A percentile compares a stretch with the other conserved stretches of the same genome.
These are phyloP conservation scores for Russula sp. DNA, from an alignment of 768 basidiomycete species.

Conservation along the genomic window DNA sequence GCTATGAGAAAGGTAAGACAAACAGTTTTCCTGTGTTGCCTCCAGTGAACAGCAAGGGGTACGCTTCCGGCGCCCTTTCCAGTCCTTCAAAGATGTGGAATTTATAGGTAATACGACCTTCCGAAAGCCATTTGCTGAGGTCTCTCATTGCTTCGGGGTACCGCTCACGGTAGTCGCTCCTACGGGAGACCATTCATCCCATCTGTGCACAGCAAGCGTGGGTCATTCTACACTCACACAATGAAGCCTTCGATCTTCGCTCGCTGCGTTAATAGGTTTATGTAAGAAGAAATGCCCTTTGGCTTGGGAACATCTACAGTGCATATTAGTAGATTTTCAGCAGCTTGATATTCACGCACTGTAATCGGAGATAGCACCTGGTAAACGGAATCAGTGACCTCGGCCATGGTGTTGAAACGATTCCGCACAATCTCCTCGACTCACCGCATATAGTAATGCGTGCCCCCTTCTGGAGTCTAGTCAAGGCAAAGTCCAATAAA, in stretches of 20 bases:
- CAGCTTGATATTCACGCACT: conserved; percentile 40
- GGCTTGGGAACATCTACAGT: conserved; percentile 51
- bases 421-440: conserved; percentile 23
- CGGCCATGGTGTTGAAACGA: not conserved
- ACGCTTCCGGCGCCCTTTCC: conserved; percentile 63
- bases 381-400: not conserved
- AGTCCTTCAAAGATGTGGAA: conserved; percentile 77
- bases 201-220: too few relatives aligned
- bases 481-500: conserved; percentile 72
- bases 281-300: conserved; percentile 60
- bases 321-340: too few relatives aligned
- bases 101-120: conserved; percentile 68
- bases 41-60: conserved; percentile 67
- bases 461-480: conserved; percentile 67
- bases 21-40: conserved; percentile 75
- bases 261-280: conserved; percentile 65
- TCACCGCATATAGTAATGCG: conserved; percentile 77
- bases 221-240: conserved; percentile 45
- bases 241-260: conserved; percentile 83
- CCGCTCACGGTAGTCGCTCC: conserved; percentile 65
- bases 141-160: conserved; percentile 55
- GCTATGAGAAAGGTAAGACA: conserved; percentile 18
- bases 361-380: conserved; percentile 82
- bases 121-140: conserved; percentile 49
- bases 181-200: conserved; percentile 27